Conservation (phyloP, 1,284 basidiomycete genomes). For the Pascua sp. region DNA sequence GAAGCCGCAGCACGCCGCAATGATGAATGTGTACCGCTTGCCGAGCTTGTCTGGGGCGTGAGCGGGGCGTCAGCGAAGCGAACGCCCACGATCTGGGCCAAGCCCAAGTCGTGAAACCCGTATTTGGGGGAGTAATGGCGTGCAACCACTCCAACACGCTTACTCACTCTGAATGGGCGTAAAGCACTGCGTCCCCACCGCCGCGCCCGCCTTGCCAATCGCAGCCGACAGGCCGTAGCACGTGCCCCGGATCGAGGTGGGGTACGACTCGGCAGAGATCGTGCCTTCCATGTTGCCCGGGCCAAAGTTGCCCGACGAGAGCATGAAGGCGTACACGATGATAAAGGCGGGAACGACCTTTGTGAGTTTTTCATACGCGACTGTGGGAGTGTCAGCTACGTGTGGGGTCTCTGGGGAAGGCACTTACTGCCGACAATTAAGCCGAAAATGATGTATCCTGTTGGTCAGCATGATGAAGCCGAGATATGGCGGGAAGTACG, state of each 20-base stretch:
- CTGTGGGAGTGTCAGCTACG: neutral
- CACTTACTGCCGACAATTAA: constrained; percentile 60
- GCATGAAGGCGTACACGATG: constrained; percentile 23
- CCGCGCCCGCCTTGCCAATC: constrained; percentile 71
- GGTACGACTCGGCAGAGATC: constrained; percentile 58
- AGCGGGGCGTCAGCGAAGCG: neutral
- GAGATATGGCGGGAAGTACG: neutral
- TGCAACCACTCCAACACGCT: too few relatives aligned
- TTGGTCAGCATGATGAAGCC: neutral
- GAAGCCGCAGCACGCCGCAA: constrained; percentile 39
- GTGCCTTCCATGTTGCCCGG: constrained; percentile 71
- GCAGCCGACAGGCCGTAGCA: constrained; percentile 65
- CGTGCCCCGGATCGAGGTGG: constrained; percentile 66
- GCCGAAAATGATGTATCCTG: constrained; percentile 60
- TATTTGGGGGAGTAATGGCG: neutral
- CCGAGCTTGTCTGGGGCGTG: constrained; percentile 28
- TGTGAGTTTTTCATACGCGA: constrained; percentile 63
- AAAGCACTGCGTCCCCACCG: constrained; percentile 70
- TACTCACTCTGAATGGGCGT: constrained; percentile 63
- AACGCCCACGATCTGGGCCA: neutral
- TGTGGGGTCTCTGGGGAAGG: neutral
- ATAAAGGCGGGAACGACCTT: constrained; percentile 55
- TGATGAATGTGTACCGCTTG: constrained; percentile 40
- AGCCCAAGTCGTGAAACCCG: too few relatives aligned
- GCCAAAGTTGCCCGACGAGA: constrained; percentile 61